Base-by-base conservation (phyloP, 768 basidiomycete species). In the Mrakia gelida region DNA sequence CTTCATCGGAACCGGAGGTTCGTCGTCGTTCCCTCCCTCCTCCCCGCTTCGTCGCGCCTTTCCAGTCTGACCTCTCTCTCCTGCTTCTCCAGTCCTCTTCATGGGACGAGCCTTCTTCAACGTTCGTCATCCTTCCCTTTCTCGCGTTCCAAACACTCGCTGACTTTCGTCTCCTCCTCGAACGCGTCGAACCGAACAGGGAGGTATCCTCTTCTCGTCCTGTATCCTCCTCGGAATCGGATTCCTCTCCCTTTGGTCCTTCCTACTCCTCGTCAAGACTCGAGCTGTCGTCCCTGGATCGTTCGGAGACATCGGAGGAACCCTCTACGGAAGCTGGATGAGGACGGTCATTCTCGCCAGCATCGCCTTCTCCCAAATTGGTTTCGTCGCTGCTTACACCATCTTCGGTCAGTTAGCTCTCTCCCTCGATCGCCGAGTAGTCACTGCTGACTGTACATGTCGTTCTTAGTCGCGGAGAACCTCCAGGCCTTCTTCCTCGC, bases 91-190 rank as follows among this genome's bases (percentile, higher is more conserved):
- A 52, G 92, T 99, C 15, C 84, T 99, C 52, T 98, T 99, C 86
- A 88, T 99, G 38, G 97, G 94, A 73, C 96, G 93, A 86, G 97
- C 91, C 73, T 99, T 99, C 86, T 91, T 90, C 86, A 99, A 98
- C 80, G 67, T 70, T 21, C 16, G 67, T 70, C 18, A 32, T 6
- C 7, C 18, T 38, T 38, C 18, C 3, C 38, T 1, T 43, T 21
- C 38, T 41, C 5, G 2, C 41, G 8, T 11, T 34, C 30, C n/a
- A 5, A 8, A 5, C 28, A 26, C 23, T 23, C 26, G 41, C 67
- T 70, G 34, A 23, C 34, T 38, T 45, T 26, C 21, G 23, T 30
- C 8, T 62, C 59, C 23, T 34, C 21, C 30, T 16, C 28, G 16
- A 5, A 41, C 41, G 11, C 38, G 59, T 70, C 9, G 18, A 41